These are phyloP conservation scores for Botrytis aclada DNA, from an alignment of 2,329 filamentous ascomycete genomes.

Conservation along the genomic window DNA sequence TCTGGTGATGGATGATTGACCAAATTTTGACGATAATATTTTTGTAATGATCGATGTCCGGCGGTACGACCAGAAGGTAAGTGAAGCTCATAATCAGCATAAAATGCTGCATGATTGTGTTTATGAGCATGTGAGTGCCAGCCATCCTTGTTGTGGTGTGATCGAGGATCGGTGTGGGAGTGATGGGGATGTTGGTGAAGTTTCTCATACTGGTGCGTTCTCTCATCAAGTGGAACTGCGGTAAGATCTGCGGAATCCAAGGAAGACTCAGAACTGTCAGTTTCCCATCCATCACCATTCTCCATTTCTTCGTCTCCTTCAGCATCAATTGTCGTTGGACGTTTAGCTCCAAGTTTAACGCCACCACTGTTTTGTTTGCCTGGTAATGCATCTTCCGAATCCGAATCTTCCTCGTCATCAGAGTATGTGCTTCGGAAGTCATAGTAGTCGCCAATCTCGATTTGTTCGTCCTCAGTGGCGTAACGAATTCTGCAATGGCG, in stretches of 20 bases:
- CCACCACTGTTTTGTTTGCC: constrained; percentile 53
- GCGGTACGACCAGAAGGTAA: constrained; percentile 85
- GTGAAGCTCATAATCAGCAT: constrained; percentile 91
- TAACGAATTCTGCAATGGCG: constrained; percentile 97
- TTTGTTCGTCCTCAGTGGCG: constrained; percentile 80
- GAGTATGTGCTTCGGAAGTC: constrained; percentile 96
- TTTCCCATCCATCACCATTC: constrained; percentile 85
- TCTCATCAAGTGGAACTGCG: constrained; percentile 71
- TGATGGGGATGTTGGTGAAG: constrained; percentile 74
- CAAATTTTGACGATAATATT: constrained; percentile 91
- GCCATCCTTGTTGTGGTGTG: constrained; percentile 71
- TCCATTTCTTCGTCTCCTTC: constrained; percentile 55
- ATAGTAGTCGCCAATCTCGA: constrained; percentile 94
- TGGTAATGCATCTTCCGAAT: constrained; percentile 51
- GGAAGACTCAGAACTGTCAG: constrained; percentile 85
- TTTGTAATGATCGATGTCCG: constrained; percentile 82
- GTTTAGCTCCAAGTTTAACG: constrained; percentile 66
- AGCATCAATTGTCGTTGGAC: constrained; percentile 50
- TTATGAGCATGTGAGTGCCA: constrained; percentile 83
- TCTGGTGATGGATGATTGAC: constrained; percentile 76
- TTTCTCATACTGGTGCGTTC: constrained; percentile 68
- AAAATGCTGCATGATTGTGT: constrained; percentile 69
- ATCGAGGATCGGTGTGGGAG: constrained; percentile 65
- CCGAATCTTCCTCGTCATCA: constrained; percentile 65
- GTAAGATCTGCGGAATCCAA: constrained; percentile 82